phyloP scores from a whole-genome alignment of 495 filamentous ascomycete genomes.

The Talaromyces borbonicus region DNA sequence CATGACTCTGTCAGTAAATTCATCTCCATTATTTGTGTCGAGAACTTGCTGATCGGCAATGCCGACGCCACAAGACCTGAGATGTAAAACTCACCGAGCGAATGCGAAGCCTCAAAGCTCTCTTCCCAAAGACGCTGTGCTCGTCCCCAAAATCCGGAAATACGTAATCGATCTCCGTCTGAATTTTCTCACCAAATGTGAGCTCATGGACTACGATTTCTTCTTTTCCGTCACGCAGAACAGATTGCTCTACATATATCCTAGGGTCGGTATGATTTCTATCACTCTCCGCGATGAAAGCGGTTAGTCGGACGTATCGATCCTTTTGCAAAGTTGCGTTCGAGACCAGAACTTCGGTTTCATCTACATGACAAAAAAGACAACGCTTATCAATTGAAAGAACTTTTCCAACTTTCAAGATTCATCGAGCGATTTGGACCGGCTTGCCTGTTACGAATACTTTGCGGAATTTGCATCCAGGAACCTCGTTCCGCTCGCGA shows the following conservation, averaged over 20 bases:
- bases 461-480: conserved; percentile 10
- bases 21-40: too few species aligned
- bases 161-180: not conserved
- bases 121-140: not conserved
- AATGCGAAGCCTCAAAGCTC: not conserved
- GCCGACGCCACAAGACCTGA: too few species aligned
- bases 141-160: not conserved
- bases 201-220: not conserved
- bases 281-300: not conserved
- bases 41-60: too few species aligned
- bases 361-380: too few species aligned
- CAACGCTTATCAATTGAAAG: not conserved
- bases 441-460: conserved; percentile 11
- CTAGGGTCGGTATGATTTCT: not conserved
- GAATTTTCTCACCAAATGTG: not conserved
- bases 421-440: too few species aligned
- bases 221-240: not conserved
- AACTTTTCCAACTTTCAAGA: not conserved
- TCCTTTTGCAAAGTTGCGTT: not conserved
- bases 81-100: not conserved
- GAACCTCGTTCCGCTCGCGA: conserved; percentile 6
- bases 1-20: too few species aligned
- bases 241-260: not conserved
- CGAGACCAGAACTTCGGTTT: not conserved
- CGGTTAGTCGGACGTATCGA: not conserved